Conservation (phyloP, 2,329 filamentous ascomycete genomes). For the Chaetomiaceae sp. region DNA sequence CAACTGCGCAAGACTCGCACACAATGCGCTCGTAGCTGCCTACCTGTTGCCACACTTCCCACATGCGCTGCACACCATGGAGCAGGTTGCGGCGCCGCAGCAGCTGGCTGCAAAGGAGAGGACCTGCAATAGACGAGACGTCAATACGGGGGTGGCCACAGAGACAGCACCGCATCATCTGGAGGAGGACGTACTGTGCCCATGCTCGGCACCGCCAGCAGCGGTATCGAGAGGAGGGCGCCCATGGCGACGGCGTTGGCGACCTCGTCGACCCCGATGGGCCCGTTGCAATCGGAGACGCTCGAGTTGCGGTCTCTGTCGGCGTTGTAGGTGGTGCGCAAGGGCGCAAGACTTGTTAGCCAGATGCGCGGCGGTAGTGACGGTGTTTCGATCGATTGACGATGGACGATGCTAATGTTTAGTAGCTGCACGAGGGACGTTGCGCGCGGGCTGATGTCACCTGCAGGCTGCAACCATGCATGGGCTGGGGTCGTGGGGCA, state of each 20-base stretch:
- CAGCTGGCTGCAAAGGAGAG: conserved; percentile 79
- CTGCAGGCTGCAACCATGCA: neutral
- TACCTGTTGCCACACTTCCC: conserved; percentile 96
- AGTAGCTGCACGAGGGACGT: no score
- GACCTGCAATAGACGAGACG: conserved; percentile 52
- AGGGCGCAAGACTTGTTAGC: no score
- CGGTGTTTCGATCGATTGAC: no score
- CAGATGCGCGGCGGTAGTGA: neutral
- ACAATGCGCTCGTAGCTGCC: no score
- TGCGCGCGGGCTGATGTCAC: neutral
- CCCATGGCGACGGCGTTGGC: conserved; percentile 57
- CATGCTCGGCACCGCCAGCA: conserved; percentile 80
- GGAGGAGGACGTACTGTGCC: conserved; percentile 61
- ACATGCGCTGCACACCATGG: conserved; percentile 89
- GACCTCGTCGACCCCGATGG: neutral
- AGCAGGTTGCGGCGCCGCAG: conserved; percentile 94
- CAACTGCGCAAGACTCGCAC: no score
- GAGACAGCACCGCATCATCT: neutral
- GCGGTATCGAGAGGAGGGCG: conserved; percentile 79
- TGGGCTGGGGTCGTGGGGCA: no score
- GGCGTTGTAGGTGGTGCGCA: neutral
- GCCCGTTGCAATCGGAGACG: neutral
- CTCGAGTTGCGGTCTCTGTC: neutral
- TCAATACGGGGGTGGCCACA: no score
- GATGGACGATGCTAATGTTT: no score